phyloP scores from a whole-genome alignment of 2,329 filamentous ascomycete genomes.

The Hypomyces perniciosus region DNA sequence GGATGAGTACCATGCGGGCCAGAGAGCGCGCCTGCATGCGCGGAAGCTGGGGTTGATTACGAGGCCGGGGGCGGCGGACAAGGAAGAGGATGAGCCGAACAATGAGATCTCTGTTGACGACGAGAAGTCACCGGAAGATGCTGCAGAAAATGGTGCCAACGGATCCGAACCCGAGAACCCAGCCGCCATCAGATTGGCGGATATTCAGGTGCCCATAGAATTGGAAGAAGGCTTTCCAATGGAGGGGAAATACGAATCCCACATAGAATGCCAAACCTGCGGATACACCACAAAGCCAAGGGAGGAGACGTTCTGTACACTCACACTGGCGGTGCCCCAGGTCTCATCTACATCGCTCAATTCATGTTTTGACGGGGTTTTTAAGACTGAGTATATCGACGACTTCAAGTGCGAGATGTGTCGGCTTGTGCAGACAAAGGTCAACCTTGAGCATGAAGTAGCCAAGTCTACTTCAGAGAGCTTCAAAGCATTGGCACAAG shows the following conservation, averaged over 20 bases:
- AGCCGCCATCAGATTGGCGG: constrained; percentile 2
- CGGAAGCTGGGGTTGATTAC: constrained; percentile 24
- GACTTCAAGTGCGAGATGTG: constrained; percentile 96
- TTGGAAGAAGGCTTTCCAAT: constrained; percentile 77
- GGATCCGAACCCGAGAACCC: constrained; percentile 10
- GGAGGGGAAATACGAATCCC: constrained; percentile 88
- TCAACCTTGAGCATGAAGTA: constrained; percentile 55
- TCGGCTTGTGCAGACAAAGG: constrained; percentile 72
- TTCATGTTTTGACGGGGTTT: constrained; percentile 84
- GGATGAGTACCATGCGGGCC: constrained; percentile 88
- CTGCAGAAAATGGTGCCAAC: constrained; percentile 8
- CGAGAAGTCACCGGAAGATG: neutral
- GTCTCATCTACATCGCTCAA: constrained; percentile 73
- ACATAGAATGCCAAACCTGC: constrained; percentile 87
- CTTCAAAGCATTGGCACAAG: constrained; percentile 46
- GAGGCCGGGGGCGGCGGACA: constrained; percentile 7
- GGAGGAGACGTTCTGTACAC: constrained; percentile 79
- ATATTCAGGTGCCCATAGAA: constrained; percentile 29
- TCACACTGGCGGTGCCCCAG: constrained; percentile 88
- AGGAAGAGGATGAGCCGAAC: constrained; percentile 18
- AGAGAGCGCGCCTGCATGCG: constrained; percentile 61
- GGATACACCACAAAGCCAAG: constrained; percentile 82
- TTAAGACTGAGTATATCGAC: constrained; percentile 93
- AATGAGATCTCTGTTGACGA: constrained; percentile 1
- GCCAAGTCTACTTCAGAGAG: constrained; percentile 46